Evolutionary conservation across 2,329 filamentous ascomycete species (phyloP).

Genomic region (Sarocladium brachiariae): DNA sequence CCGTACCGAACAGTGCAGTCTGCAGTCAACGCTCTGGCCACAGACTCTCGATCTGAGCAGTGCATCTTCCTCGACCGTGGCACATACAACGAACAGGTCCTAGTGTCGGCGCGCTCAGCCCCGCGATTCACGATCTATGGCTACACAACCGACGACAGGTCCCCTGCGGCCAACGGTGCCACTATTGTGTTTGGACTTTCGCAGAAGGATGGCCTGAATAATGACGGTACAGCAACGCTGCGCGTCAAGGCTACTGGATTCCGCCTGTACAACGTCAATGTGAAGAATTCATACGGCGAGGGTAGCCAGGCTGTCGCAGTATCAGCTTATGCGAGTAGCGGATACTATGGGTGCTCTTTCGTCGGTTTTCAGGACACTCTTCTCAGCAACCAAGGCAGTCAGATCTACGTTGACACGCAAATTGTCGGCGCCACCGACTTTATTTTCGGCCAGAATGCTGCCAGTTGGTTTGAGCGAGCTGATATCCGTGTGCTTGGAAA

Average conservation of each 20-base stretch:
- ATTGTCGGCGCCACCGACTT: slow-evolving; percentile 44
- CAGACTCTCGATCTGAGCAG: slow-evolving; percentile 11
- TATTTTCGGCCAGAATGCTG: slow-evolving; percentile 37
- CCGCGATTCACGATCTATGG: slow-evolving; percentile 49
- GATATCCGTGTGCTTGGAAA: slow-evolving; percentile 31
- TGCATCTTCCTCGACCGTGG: slow-evolving; percentile 28
- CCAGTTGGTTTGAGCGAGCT: slow-evolving; percentile 36
- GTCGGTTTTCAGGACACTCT: slow-evolving; percentile 45
- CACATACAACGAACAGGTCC: slow-evolving; percentile 53
- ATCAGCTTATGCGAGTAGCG: slow-evolving; percentile 34
- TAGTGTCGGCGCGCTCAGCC: slow-evolving; percentile 40
- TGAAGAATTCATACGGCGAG: slow-evolving; percentile 39
- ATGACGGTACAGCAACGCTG: slow-evolving; percentile 46
- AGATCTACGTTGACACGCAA: slow-evolving; percentile 37
- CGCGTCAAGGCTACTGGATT: slow-evolving; percentile 41
- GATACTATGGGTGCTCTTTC: slow-evolving; percentile 40
- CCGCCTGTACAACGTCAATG: slow-evolving; percentile 56
- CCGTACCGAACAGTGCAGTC: slow-evolving; percentile 18
- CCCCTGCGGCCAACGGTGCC: slow-evolving; percentile 50
- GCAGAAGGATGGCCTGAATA: slow-evolving; percentile 40
- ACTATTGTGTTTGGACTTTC: slow-evolving; percentile 36
- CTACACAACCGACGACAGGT: slow-evolving; percentile 44
- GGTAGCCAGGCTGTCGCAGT: slow-evolving; percentile 41
- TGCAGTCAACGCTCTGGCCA: slow-evolving; percentile 16
- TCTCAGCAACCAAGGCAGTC: slow-evolving; percentile 36